These are phyloP conservation scores for Albizia julibrissin DNA, from an alignment of 306 rosid genomes.

Conservation along the genomic window DNA sequence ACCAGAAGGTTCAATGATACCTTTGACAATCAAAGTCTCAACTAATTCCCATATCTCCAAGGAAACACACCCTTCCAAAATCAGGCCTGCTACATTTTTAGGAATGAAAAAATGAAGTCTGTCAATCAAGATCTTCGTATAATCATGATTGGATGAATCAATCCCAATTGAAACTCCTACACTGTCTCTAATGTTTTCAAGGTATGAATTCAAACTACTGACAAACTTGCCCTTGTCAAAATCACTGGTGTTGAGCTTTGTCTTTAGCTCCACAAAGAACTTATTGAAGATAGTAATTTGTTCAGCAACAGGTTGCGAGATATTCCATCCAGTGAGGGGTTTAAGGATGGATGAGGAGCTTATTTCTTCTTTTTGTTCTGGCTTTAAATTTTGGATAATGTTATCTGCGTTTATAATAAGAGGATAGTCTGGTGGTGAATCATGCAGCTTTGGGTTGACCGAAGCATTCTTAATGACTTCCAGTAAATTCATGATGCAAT, in stretches of 20 bases:
- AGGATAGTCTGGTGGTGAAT: conserved; percentile 51
- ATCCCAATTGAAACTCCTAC: conserved; percentile 44
- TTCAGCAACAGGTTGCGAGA: conserved; percentile 52
- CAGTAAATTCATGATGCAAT: conserved; percentile 62
- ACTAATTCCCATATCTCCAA: conserved; percentile 79
- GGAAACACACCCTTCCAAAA: conserved; percentile 63
- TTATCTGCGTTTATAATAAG: conserved; percentile 67
- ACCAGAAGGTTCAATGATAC: conserved; percentile 50
- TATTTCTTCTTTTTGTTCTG: conserved; percentile 43
- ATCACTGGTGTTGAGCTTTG: conserved; percentile 42
- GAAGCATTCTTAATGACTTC: conserved; percentile 63
- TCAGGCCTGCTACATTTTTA: conserved; percentile 56
- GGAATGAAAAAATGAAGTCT: conserved; percentile 49
- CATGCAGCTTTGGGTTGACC: conserved; percentile 36
- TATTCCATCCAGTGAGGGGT: conserved; percentile 65
- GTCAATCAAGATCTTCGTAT: conserved; percentile 48
- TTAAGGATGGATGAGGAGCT: conserved; percentile 43
- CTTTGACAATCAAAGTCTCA: conserved; percentile 59
- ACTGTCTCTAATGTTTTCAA: conserved; percentile 49
- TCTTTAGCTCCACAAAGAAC: conserved; percentile 51
- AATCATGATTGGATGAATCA: conserved; percentile 36
- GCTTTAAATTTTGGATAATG: conserved; percentile 50
- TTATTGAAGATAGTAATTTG: conserved; percentile 53
- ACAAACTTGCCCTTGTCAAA: conserved; percentile 56
- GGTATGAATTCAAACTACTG: conserved; percentile 50